A percentile compares a stretch with the other conserved stretches of the same genome.
These are phyloP conservation scores for Benincasa hispida DNA, from an alignment of 306 rosid species.

Conservation along the genomic window DNA sequence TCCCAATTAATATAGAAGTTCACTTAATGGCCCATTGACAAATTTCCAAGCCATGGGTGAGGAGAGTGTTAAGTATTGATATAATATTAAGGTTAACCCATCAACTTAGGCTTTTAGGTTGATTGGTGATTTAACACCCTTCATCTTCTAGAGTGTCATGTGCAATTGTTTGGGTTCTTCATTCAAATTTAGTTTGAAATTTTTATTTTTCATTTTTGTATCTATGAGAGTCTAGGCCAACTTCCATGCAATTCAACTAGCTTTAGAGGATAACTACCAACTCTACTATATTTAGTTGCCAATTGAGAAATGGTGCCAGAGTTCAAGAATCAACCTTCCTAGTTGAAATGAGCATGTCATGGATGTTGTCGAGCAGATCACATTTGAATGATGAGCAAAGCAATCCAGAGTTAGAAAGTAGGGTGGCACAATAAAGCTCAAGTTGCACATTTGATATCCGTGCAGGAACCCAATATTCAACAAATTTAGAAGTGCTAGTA, in stretches of 20 bases:
- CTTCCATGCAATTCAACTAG: neutral
- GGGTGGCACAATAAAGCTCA: conserved; percentile 71
- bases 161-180: too few species aligned
- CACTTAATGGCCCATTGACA: too few species aligned
- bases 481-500: conserved; percentile 39
- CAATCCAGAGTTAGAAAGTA: conserved; percentile 45
- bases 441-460: conserved; percentile 66
- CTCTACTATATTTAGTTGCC: neutral
- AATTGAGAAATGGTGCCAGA: conserved; percentile 14
- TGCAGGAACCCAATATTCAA: conserved; percentile 91
- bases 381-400: conserved; percentile 41
- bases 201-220: too few species aligned
- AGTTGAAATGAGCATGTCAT: conserved; percentile 34
- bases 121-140: too few species aligned
- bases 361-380: conserved; percentile 40
- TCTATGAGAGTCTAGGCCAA: too few species aligned
- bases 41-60: too few species aligned
- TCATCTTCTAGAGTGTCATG: too few species aligned
- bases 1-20: too few species aligned
- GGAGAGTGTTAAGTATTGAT: too few species aligned
- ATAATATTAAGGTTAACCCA: too few species aligned
- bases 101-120: too few species aligned
- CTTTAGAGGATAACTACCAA: neutral
- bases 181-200: too few species aligned
- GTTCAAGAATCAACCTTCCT: conserved; percentile 56